Base-by-base conservation (phyloP, 495 filamentous ascomycete species). In the Neurospora sublineolata region DNA sequence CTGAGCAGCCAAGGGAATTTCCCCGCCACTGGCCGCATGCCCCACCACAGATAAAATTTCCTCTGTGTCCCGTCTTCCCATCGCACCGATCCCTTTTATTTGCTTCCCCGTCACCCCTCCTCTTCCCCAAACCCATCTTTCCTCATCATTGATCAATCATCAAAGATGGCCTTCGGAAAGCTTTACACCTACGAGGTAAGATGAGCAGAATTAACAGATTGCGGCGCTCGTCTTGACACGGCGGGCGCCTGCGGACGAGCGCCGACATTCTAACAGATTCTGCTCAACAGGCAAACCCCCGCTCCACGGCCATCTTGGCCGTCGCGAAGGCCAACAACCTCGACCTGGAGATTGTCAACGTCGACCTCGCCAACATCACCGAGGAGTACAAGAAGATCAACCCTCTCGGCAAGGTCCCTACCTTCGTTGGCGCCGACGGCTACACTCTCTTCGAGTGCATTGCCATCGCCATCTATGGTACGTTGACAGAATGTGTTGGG, bases 401-500 rank as follows among this genome's bases (percentile, higher is more conserved):
- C 85, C 88, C 90, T 77, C 90, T 97, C 70, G 92, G 92, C 84
- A 94, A 92, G 87, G 83, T 97, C 77, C 95, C 95, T 70, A 90
- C 93, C 75, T 98, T 99, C 82, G 89, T 93, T 75, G 94, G 94
- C 76, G 87, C 88, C 76, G 95, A 99, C 85, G 95, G 95, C 80
- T 99, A 91, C 83, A 86, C 86, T 74, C 89, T 99, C 69, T 88
- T 87, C 71, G 95, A 99, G 89, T 87, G 81, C 82, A 94, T 98
- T 75, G 95, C 95, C 81, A 95, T 99, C 76, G 92, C 93, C 77
- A 91, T 99, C 86, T 99, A 98, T 84, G 84, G 95, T 99, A 92
- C 75, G 95, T 93, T 72, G 36, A 39, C 38, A 67, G 40, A 30
- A 37, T 64, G 12, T 73, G 64, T 74, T 70, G 71, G 69, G 33